Evolutionary conservation across 805 yeast genomes (phyloP).

Genomic region (Saturnispora hagleri): DNA sequence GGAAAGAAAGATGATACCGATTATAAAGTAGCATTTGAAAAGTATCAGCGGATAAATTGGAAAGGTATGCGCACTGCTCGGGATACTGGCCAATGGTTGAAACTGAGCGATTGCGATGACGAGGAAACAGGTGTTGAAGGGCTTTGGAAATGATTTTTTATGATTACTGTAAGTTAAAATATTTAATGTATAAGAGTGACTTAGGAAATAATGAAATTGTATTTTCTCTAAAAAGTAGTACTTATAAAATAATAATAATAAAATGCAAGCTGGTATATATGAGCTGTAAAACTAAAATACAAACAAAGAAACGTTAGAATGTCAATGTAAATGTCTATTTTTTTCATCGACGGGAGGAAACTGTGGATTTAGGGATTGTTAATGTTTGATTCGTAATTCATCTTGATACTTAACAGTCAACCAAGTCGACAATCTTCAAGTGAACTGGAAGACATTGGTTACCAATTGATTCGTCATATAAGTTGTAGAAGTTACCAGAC

Average conservation of each 20-base stretch:
- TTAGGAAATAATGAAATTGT: neutral
- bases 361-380: neutral
- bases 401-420: constrained; percentile 23
- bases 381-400: neutral
- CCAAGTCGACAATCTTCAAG: constrained; percentile 37
- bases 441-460: constrained; percentile 38
- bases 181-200: neutral
- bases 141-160: neutral
- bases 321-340: neutral
- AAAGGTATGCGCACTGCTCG: constrained; percentile 19
- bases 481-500: constrained; percentile 51
- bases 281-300: neutral
- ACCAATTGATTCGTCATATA: constrained; percentile 42
- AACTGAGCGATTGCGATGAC: neutral
- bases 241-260: constrained; percentile 1
- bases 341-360: neutral
- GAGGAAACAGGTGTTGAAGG: constrained; percentile 1
- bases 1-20: constrained; percentile 1
- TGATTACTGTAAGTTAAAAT: too few relatives aligned
- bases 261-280: constrained; percentile 9
- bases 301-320: constrained; percentile 5
- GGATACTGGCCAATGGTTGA: constrained; percentile 1
- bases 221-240: neutral
- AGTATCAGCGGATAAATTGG: constrained; percentile 19
- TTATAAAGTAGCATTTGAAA: constrained; percentile 8